These are phyloP conservation scores for Allomyces javanicus DNA, from an alignment of 192 early-diverging fungal species.

Conservation along the genomic window DNA sequence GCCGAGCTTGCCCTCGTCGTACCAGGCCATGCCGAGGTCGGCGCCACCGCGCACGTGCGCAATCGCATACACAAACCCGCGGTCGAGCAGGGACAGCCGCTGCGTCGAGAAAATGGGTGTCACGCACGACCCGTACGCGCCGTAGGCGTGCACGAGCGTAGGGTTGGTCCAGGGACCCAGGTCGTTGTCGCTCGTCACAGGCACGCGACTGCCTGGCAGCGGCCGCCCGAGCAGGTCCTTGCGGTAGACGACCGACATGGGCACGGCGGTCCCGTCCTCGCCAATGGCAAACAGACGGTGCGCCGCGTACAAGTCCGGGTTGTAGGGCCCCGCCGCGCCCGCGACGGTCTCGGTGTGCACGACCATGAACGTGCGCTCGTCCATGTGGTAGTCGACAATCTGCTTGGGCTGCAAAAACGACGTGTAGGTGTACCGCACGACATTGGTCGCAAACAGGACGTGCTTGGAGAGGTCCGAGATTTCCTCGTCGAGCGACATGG, in stretches of 20 bases:
- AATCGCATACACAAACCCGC: conserved; percentile 62
- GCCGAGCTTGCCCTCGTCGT: conserved; percentile 44
- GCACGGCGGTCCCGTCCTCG: conserved; percentile 11
- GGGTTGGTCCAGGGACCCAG: conserved; percentile 13
- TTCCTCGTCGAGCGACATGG: conserved; percentile 27
- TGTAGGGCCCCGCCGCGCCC: conserved; percentile 5
- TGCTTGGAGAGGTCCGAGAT: conserved; percentile 24
- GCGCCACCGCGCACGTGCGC: conserved; percentile 68
- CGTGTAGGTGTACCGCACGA: conserved; percentile 22
- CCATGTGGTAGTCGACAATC: conserved; percentile 20
- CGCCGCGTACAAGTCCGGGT: conserved; percentile 6
- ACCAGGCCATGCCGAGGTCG: conserved; percentile 60
- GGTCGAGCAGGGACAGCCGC: conserved; percentile 50
- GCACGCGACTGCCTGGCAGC: conserved; percentile 2
- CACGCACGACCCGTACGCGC: conserved; percentile 56
- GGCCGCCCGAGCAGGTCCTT: conserved; percentile 10
- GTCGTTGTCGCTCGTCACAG: too few species aligned
- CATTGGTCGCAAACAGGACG: conserved; percentile 18
- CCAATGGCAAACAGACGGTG: conserved; percentile 11
- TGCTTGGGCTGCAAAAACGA: conserved; percentile 24
- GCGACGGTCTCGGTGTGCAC: conserved; percentile 12
- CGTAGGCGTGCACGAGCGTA: conserved; percentile 49
- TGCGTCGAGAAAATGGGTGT: conserved; percentile 59
- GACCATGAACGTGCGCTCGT: conserved; percentile 4
- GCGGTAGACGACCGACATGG: conserved; percentile 14